Conservation (phyloP, 2,329 filamentous ascomycete genomes). For the Lizonia empirigonia region DNA sequence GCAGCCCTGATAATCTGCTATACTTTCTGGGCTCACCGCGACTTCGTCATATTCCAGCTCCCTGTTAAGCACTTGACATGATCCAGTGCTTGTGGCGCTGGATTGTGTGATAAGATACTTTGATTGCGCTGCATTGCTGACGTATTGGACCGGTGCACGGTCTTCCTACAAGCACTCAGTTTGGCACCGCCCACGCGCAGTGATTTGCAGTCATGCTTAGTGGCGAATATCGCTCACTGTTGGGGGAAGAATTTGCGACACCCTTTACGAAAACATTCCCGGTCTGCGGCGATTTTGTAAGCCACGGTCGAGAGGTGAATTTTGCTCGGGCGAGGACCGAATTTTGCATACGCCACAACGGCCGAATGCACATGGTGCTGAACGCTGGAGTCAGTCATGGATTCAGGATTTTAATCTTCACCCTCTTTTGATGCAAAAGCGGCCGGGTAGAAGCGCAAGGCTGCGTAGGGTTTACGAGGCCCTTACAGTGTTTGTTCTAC, state of each 20-base stretch:
- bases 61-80: not conserved
- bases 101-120: slow-evolving; percentile 14
- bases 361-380: not conserved
- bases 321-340: not conserved
- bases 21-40: not conserved
- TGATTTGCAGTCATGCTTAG: slow-evolving; percentile 10
- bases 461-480: too few relatives aligned
- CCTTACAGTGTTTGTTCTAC: too few relatives aligned
- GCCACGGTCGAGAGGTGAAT: not conserved
- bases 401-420: too few relatives aligned
- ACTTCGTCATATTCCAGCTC: not conserved
- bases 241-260: slow-evolving; percentile 8
- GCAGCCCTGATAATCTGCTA: not conserved
- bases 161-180: not conserved
- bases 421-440: too few relatives aligned
- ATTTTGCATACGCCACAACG: slow-evolving; percentile 1
- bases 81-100: not conserved
- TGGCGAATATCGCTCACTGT: slow-evolving; percentile 22
- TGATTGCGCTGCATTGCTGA: slow-evolving; percentile 18
- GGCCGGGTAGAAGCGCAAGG: too few relatives aligned
- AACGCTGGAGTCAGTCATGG: not conserved
- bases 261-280: not conserved
- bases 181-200: not conserved
- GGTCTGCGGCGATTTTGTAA: slow-evolving; percentile 2
- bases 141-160: slow-evolving; percentile 19